Evolutionary conservation across 192 early-diverging fungal genomes (phyloP).

Genomic region (Entomortierella beljakovae): DNA sequence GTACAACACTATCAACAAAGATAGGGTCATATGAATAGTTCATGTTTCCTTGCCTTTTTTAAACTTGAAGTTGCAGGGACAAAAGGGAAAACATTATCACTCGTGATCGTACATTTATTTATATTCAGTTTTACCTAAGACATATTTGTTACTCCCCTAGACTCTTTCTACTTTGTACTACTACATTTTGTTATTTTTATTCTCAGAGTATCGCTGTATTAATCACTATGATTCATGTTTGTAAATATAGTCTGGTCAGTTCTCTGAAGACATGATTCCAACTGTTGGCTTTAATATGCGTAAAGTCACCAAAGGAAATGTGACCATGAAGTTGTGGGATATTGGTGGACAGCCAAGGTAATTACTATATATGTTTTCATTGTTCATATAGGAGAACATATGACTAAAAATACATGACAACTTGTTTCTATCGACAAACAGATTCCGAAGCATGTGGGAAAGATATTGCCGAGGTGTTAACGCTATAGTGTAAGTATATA

Average conservation of each 20-base stretch:
- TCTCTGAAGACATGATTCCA: constrained; percentile 92
- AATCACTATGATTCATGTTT: not conserved
- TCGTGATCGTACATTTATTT: not conserved
- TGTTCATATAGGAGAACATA: not conserved
- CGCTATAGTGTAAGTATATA: constrained; percentile 87
- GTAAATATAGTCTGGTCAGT: constrained; percentile 73
- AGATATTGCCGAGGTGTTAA: constrained; percentile 92
- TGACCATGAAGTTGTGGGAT: constrained; percentile 99
- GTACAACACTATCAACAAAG: not conserved
- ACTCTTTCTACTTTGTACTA: too few species aligned
- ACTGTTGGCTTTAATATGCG: constrained; percentile 99
- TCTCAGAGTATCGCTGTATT: not conserved
- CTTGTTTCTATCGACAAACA: constrained; percentile 4
- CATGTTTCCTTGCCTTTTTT: not conserved
- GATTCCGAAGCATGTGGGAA: constrained; percentile 98
- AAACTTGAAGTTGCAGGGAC: not conserved
- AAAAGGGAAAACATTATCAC: not conserved
- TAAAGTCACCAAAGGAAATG: constrained; percentile 91
- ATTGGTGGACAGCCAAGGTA: constrained; percentile 95
- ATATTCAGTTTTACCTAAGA: too few species aligned
- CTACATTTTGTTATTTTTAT: not conserved
- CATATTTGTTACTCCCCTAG: too few species aligned
- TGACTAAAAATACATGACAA: not conserved
- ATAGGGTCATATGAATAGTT: not conserved
- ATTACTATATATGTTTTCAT: not conserved